Base-by-base conservation (phyloP, 2,329 filamentous ascomycete genomes). In the Aspergillus sp. region DNA sequence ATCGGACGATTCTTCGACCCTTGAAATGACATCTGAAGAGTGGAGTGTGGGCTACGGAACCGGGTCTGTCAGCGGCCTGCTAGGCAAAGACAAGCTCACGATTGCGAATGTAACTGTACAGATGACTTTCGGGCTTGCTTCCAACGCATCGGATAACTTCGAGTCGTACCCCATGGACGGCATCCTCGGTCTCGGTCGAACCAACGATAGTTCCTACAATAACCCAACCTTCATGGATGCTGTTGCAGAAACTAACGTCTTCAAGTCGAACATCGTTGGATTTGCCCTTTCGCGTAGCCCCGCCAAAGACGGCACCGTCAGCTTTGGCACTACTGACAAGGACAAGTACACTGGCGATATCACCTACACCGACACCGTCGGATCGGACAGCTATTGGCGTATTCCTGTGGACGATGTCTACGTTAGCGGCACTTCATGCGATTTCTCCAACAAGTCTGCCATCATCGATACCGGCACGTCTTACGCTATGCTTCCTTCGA, bases 391-490 rank as follows among this genome's bases (percentile, higher is more conserved):
- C 13, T 86, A 88, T 65, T 96, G 92, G 92, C 86, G 88, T 27
- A 87, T 96, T 30, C 75, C 84, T 0, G 70, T 95, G 58, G 88
- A 87, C 47, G 87, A 89, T 66, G 83, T 88, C 54, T 80, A 84
- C 2, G 85, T 89, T 49, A 82, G 88, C 60, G 88, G 85, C 50
- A 81, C 83, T 47, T 78, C 81, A 8, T 82, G 83, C 11, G 80
- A 83, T n/a, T 78, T 88, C 8, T 72, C 69, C 1, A 76, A 74
- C 38, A 85, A 83, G 52, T 80, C 81, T 1, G 90, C 88, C 32
- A 91, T 92, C 71, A 88, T 96, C 66, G 92, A 96, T 75, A 92
- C 90, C 0, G 92, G 92, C 53, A 95, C 92, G 0, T 90, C 88
- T 0, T 95, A 89, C 72, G 84, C 92, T 27, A 87, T 96, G 64